A percentile compares a stretch with the other conserved stretches of the same genome.
Conservation (phyloP, 2,329 filamentous ascomycete species). For the Aureobasidium uvarum region DNA sequence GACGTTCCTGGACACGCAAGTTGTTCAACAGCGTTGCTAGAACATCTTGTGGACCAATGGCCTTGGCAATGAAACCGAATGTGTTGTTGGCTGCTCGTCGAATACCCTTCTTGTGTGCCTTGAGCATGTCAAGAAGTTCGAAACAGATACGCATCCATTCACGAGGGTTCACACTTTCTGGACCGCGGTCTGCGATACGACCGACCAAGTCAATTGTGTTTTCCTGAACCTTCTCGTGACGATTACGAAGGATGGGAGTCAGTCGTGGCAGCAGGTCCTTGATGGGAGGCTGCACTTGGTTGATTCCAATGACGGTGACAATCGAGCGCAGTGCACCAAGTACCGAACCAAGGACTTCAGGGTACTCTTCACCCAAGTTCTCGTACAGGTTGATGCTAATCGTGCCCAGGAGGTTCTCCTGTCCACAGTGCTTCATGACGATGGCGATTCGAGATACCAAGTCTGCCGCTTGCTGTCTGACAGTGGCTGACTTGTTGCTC, state of each 20-base stretch:
- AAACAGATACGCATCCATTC: conserved; percentile 99
- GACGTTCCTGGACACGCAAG: conserved; percentile 91
- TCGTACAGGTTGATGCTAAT: conserved; percentile 94
- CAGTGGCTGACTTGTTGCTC: conserved; percentile 97
- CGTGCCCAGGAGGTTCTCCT: conserved; percentile 94
- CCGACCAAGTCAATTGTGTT: conserved; percentile 98
- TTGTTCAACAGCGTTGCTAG: conserved; percentile 95
- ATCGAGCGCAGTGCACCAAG: conserved; percentile 92
- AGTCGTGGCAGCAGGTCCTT: conserved; percentile 91
- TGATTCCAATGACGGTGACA: conserved; percentile 96
- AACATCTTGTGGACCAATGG: conserved; percentile 96
- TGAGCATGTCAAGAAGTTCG: conserved; percentile 97
- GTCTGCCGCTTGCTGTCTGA: conserved; percentile 94
- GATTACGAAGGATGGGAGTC: conserved; percentile 96
- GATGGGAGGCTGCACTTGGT: conserved; percentile 97
- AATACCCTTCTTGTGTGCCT: conserved; percentile 99
- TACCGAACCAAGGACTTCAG: conserved; percentile 95
- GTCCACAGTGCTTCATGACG: conserved; percentile 98
- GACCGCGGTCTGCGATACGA: conserved; percentile 94
- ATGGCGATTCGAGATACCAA: conserved; percentile 95
- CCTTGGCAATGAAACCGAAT: conserved; percentile 98
- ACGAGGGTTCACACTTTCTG: conserved; percentile 91
- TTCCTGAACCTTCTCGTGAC: conserved; percentile 98
- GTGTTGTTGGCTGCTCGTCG: conserved; percentile 98
- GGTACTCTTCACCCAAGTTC: conserved; percentile 97